Conservation (phyloP, 2,329 filamentous ascomycete genomes). For the Hirsutella thompsonii region DNA sequence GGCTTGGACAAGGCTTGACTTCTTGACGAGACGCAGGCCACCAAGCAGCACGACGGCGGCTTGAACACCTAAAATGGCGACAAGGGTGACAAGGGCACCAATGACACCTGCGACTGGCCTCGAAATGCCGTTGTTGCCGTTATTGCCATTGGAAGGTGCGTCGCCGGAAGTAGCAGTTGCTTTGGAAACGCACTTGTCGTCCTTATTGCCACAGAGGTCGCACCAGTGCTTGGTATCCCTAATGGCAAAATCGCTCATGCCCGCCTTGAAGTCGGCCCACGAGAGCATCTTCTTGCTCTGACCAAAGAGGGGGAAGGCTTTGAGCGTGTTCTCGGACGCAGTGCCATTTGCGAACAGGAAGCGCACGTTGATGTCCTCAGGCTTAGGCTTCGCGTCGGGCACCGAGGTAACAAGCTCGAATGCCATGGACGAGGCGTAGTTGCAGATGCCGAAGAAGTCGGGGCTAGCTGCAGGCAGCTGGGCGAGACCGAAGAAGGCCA, state of each 20-base stretch:
- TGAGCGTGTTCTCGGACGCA: constrained; percentile 36
- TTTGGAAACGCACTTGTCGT: constrained; percentile 45
- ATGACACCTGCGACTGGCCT: constrained; percentile 70
- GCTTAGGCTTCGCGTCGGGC: constrained; percentile 31
- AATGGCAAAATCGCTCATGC: constrained; percentile 56
- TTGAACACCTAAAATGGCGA: constrained; percentile 33
- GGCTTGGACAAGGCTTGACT: constrained; percentile 20
- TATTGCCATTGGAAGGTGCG: constrained; percentile 9
- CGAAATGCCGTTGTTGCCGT: constrained; percentile 37
- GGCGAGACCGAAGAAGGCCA: constrained; percentile 50
- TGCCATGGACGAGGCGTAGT: constrained; percentile 70
- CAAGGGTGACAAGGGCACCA: constrained; percentile 52
- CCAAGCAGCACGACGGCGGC: constrained; percentile 27
- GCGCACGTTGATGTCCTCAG: constrained; percentile 39
- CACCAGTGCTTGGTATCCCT: constrained; percentile 60
- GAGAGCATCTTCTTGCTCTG: constrained; percentile 39
- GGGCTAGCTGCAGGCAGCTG: constrained; percentile 34
- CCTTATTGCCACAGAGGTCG: constrained; percentile 57
- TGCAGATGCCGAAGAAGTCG: constrained; percentile 65
- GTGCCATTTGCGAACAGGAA: constrained; percentile 51
- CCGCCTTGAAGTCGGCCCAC: constrained; percentile 54
- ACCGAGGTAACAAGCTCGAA: constrained; percentile 59
- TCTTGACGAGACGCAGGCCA: constrained; percentile 35
- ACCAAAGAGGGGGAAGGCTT: constrained; percentile 46
- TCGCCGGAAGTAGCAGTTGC: constrained; percentile 12